phyloP scores from a whole-genome alignment of 805 yeast species.

The Phaffomyces antillensis region DNA sequence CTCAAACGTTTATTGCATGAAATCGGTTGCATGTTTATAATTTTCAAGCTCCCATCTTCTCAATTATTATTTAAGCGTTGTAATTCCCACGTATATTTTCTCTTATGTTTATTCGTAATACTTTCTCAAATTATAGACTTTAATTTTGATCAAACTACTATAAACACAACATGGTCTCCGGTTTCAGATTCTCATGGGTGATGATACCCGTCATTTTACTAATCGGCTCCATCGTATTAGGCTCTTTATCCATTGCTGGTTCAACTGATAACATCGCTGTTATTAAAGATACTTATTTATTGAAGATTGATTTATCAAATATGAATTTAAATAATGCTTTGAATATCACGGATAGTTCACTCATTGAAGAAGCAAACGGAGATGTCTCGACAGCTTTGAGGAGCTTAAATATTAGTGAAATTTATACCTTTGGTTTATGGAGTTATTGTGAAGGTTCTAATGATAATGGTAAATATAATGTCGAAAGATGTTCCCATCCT shows the following conservation, averaged over 20 bases:
- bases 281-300: slow-evolving; percentile 37
- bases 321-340: slow-evolving; percentile 2
- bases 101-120: background rate
- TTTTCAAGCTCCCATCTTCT: no score
- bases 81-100: background rate
- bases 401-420: slow-evolving; percentile 32
- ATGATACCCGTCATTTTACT: slow-evolving; percentile 26
- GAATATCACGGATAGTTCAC: background rate
- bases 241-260: slow-evolving; percentile 47
- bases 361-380: background rate
- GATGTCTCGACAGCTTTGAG: background rate
- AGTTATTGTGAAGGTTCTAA: slow-evolving; percentile 43
- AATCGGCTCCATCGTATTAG: slow-evolving; percentile 38
- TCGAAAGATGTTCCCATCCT: slow-evolving; percentile 48
- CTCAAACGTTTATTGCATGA: no score
- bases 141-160: no score
- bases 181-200: slow-evolving; percentile 22
- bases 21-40: no score
- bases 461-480: slow-evolving; percentile 19
- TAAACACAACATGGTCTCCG: slow-evolving; percentile 15
- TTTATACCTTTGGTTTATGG: slow-evolving; percentile 54
- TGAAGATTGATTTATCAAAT: slow-evolving; percentile 38
- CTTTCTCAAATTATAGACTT: no score
- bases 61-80: background rate
- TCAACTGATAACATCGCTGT: slow-evolving; percentile 36